Conservation (phyloP, 2,329 filamentous ascomycete genomes). For the Bisporella sp. region DNA sequence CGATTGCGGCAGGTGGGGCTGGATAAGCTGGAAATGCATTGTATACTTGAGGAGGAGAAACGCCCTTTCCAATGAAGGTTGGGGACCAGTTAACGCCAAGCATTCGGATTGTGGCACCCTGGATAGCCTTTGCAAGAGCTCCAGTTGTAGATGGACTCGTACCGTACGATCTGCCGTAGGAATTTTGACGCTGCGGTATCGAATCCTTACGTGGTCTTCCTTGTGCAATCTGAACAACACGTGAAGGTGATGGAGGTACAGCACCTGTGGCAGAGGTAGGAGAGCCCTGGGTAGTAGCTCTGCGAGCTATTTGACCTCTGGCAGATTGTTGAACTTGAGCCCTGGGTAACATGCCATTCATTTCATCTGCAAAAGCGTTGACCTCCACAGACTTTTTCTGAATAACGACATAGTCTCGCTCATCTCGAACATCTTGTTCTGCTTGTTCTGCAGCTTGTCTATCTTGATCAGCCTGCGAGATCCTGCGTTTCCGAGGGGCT, state of each 20-base stretch:
- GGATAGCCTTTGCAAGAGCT: conserved; percentile 89
- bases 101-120: conserved; percentile 75
- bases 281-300: conserved; percentile 70
- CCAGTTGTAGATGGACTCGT: conserved; percentile 74
- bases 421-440: conserved; percentile 72
- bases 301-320: conserved; percentile 60
- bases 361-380: conserved; percentile 91
- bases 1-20: conserved; percentile 50
- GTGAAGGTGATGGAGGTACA: conserved; percentile 57
- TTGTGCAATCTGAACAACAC: conserved; percentile 66
- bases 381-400: conserved; percentile 95
- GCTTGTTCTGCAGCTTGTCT: conserved; percentile 42
- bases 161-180: conserved; percentile 57
- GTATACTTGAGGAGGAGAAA: conserved; percentile 69
- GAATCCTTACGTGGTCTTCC: conserved; percentile 55
- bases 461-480: conserved; percentile 4
- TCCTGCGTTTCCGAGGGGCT: conserved; percentile 15
- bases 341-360: conserved; percentile 52
- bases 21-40: conserved; percentile 83
- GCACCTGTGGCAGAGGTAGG: conserved; percentile 65
- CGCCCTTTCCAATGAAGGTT: conserved; percentile 50
- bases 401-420: conserved; percentile 90
- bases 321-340: conserved; percentile 39
- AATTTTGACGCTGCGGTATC: conserved; percentile 64
- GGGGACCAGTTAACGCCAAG: conserved; percentile 67